Conservation (phyloP, 169 alveolate genomes). For the Plasmodium ovale region DNA sequence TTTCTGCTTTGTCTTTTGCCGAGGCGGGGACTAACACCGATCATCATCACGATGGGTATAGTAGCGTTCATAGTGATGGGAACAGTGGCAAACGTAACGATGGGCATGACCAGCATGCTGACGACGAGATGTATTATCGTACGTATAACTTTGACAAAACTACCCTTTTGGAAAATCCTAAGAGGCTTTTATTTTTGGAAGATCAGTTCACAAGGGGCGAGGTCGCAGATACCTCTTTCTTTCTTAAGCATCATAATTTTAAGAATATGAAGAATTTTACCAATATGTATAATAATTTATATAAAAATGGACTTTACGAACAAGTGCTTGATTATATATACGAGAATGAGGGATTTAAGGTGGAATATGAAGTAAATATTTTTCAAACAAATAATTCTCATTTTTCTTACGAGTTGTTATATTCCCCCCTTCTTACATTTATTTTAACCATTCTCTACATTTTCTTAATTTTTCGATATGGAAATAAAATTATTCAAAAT, state of each 20-base stretch:
- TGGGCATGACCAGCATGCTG: background rate
- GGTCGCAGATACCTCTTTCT: conserved; percentile 47
- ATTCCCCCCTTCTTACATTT: conserved; percentile 58
- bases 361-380: conserved; percentile 66
- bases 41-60: too few species aligned
- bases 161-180: conserved; percentile 68
- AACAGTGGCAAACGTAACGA: background rate
- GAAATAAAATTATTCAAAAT: conserved; percentile 42
- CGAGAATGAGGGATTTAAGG: conserved; percentile 56
- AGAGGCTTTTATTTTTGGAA: conserved; percentile 68
- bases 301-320: conserved; percentile 63
- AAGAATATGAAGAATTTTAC: conserved; percentile 63
- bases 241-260: conserved; percentile 54
- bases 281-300: conserved; percentile 68
- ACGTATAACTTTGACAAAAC: conserved; percentile 53
- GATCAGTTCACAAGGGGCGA: conserved; percentile 43
- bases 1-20: conserved; percentile 8
- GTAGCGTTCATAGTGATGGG: too few species aligned
- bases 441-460: conserved; percentile 53
- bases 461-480: conserved; percentile 50
- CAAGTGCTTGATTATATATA: conserved; percentile 66
- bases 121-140: conserved; percentile 7
- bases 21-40: background rate
- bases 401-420: conserved; percentile 56
- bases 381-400: conserved; percentile 63